phyloP scores from a whole-genome alignment of 179 eudicot genomes.

The Silene vulgaris region DNA sequence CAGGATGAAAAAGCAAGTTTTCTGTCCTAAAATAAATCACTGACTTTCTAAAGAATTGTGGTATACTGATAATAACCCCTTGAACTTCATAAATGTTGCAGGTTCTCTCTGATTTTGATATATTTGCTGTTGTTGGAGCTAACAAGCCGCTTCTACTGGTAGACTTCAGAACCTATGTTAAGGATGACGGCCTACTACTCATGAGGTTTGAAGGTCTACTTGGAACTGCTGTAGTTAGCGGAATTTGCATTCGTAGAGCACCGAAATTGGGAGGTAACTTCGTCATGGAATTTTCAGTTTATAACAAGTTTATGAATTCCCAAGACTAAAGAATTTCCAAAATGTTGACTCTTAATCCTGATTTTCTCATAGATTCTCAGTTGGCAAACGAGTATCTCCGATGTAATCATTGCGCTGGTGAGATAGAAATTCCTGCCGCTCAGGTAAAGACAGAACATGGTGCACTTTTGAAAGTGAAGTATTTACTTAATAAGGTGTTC shows the following conservation, averaged over 20 bases:
- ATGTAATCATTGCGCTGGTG: conserved; percentile 68
- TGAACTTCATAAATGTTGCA: conserved; percentile 30
- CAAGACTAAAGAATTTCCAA: not conserved
- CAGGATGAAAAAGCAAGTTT: conserved; percentile 85
- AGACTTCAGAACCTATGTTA: conserved; percentile 54
- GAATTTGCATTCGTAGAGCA: conserved; percentile 78
- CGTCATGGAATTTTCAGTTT: not conserved
- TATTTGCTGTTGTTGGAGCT: conserved; percentile 82
- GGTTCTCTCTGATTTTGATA: conserved; percentile 80
- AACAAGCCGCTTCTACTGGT: conserved; percentile 78
- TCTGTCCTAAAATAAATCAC: not conserved
- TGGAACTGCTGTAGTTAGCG: conserved; percentile 74
- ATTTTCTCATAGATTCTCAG: conserved; percentile 37
- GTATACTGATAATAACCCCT: conserved; percentile 10
- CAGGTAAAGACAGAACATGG: conserved; percentile 46
- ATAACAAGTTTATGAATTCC: not conserved
- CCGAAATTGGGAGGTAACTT: conserved; percentile 50
- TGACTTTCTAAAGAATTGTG: not conserved
- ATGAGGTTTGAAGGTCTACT: conserved; percentile 73
- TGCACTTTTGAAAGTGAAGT: conserved; percentile 15
- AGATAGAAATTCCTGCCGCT: conserved; percentile 57
- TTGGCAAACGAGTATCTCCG: conserved; percentile 36
- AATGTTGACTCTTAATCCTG: conserved; percentile 1
- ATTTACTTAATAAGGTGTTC: not conserved
- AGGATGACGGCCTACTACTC: conserved; percentile 49